A percentile compares a stretch with the other conserved stretches of the same genome.
phyloP scores from a whole-genome alignment of 1,139 yeast genomes.

The Pichia sp. region DNA sequence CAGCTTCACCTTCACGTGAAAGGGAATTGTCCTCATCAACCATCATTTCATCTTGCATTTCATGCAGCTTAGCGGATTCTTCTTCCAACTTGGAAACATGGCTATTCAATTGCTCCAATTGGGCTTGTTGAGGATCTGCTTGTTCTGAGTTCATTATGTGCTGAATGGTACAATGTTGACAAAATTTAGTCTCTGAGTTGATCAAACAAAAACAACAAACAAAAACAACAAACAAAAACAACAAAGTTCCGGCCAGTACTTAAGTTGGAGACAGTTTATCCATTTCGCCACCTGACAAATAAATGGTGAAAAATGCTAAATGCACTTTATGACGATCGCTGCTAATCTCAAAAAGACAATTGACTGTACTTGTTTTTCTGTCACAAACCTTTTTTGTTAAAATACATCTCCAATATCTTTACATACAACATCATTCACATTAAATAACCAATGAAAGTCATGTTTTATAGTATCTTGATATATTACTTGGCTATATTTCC shows the following conservation, averaged over 20 bases:
- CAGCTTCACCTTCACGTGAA: not conserved
- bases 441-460: not conserved
- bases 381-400: not conserved
- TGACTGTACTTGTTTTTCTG: not conserved
- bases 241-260: not conserved
- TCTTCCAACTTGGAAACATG: slow-evolving; percentile 37
- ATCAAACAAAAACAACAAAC: not conserved
- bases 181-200: not conserved
- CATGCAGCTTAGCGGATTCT: slow-evolving; percentile 48
- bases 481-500: not conserved
- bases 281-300: not conserved
- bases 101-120: slow-evolving; percentile 26
- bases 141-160: not conserved
- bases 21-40: slow-evolving; percentile 25
- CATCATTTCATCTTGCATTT: slow-evolving; percentile 42
- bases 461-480: not conserved
- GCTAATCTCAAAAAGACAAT: too few species aligned
- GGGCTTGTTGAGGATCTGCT: slow-evolving; percentile 1
- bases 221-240: not conserved
- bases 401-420: not conserved
- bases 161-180: not conserved
- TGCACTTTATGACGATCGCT: not conserved
- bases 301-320: not conserved
- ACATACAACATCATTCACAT: not conserved
- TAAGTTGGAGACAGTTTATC: not conserved